Base-by-base conservation (phyloP, 1,284 basidiomycete genomes). In the Ceratobasidium sp. region DNA sequence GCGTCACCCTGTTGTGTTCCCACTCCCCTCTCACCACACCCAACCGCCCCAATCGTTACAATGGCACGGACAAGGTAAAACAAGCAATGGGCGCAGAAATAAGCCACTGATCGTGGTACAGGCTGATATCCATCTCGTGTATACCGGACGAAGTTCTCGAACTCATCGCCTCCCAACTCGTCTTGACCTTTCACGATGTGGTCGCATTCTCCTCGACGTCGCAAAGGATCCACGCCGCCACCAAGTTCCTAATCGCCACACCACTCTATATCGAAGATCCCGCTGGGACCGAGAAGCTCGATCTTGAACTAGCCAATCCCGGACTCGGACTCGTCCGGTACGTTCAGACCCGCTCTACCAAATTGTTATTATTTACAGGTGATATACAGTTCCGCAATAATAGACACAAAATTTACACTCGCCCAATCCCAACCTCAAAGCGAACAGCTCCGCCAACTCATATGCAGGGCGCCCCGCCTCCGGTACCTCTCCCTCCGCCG, bases 61-160 rank as follows among this genome's bases (percentile, higher is more conserved):
- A 14, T 20, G 33, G 57, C 30, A 8, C 33, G 8, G 16, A 5
- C 5, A 10, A 35, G 16, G 33, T 20, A 18, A 38, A 14, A 14
- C 14, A 35, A 10, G n/a, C n/a, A n/a, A 35, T 35, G 14, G 30
- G 27, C 18, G 10, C 38, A 33, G 27, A 33, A 20, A 33, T 20
- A 33, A 38, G 16, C 6, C 14, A 46, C 20, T 65, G 27, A 65
- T 46, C 2, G 12, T 4, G 14, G 23, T 35, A 27, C 23, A 67
- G 65, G 38, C 7, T 33, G 4, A 65, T 74, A 12, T 50, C 46
- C 18, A 74, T 74, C 8, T 41, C 60, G 18, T 54, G 35, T 20
- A 52, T 74, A 33, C 71, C 71, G 3, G 59, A 62, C n/a, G 71
- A 74, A 44, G 71, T 74, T 1, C 57, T 74, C 33, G 71, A 74